Percentiles rank a stretch among this genome's conserved stretches.
Evolutionary conservation across 495 filamentous ascomycete species (phyloP).

Genomic region (Aspergillus affinis): DNA sequence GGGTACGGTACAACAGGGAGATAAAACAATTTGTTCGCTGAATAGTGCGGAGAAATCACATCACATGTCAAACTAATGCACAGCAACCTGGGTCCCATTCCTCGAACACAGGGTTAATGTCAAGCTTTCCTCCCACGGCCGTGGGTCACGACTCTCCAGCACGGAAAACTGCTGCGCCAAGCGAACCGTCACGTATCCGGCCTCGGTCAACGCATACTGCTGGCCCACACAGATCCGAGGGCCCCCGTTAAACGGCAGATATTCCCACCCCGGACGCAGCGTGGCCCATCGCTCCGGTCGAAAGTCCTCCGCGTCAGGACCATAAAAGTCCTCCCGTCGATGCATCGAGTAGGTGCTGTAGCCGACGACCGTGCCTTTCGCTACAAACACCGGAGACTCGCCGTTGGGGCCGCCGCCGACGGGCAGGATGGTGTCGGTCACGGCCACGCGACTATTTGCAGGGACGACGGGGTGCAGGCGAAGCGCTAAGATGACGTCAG

Average conservation of each 20-base stretch:
- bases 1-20: no score
- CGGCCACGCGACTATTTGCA: slow-evolving; percentile 46
- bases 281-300: slow-evolving; percentile 33
- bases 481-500: slow-evolving; percentile 22
- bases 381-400: slow-evolving; percentile 44
- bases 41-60: no score
- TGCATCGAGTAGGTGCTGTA: slow-evolving; percentile 33
- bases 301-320: slow-evolving; percentile 36
- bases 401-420: slow-evolving; percentile 50
- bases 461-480: slow-evolving; percentile 55
- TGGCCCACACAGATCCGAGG: slow-evolving; percentile 57
- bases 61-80: no score
- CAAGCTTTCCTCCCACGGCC: slow-evolving; percentile 18
- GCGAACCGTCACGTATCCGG: slow-evolving; percentile 48
- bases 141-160: slow-evolving; percentile 26
- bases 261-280: slow-evolving; percentile 52
- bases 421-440: slow-evolving; percentile 50
- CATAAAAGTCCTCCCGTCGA: slow-evolving; percentile 33
- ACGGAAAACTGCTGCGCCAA: slow-evolving; percentile 29
- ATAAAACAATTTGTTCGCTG: no score
- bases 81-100: slow-evolving; percentile 14
- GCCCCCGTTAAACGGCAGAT: slow-evolving; percentile 63
- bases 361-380: slow-evolving; percentile 31
- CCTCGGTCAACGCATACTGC: slow-evolving; percentile 58
- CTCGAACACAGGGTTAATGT: slow-evolving; percentile 17